Evolutionary conservation across 345 rosid species (phyloP), one percentile per base, ranked within the genome.

Genomic region (Eucalyptus viminalis): DNA sequence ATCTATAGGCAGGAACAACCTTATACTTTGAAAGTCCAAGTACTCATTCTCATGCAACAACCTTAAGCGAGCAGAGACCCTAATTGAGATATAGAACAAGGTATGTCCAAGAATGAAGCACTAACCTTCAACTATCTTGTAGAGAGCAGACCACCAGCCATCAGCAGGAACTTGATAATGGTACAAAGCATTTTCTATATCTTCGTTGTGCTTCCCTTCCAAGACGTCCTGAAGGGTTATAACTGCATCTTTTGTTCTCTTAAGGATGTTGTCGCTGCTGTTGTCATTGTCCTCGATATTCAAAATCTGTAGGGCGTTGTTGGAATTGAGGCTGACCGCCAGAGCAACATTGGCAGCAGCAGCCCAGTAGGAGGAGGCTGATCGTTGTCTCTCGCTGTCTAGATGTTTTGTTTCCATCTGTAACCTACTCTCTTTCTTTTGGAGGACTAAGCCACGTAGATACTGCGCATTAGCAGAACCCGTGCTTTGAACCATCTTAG

Each of bases 121-220:
- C 56, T 31, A 93, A 97, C 99, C 99, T 97, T 97, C 98, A 85
- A 98, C 90, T 93, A 97, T 93, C 92, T 90, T 94, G 95, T 96
- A 95, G 81, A 98, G 95, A 86, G 99, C 91, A 15, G 99, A 94
- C 98, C 98, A 95, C 99, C 99, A 97, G 90, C 97, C 89, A 49
- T 96, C 97, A 89, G 89, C 91, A 44, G 98, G 91, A 87, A 96
- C 93, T 76, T 95, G 92, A 86, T 76, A 76, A 89, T 92, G 93
- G 76, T 90, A 87, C 85, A 98, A 92, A 3, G 97, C 87, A 51
- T 91, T 92, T 9, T 93, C 95, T 15, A 98, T 97, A 87, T 90
- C 94, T 89, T 92, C 93, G 56, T 95, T 92, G 50, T 95, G 98
- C 92, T 95, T 97, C 87, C 99, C 96, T 91, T 94, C 98, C 87